Evolutionary conservation across 345 rosid species (phyloP).

Genomic region (Excoecaria agallocha): DNA sequence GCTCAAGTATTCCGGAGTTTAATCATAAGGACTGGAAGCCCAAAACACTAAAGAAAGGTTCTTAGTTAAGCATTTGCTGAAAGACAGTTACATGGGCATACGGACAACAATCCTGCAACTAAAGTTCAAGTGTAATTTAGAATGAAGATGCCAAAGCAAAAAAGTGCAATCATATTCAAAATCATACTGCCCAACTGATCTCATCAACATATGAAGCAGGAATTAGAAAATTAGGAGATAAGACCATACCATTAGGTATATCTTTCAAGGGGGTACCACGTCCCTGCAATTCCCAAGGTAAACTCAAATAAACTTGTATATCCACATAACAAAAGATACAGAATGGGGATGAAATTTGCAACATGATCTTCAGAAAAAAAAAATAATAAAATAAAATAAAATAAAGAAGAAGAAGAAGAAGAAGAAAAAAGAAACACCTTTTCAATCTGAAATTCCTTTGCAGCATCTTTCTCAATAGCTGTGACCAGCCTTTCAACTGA

Average conservation of each 20-base stretch:
- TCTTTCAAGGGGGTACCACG: conserved; percentile 81
- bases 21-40: background rate
- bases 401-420: no score
- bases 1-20: background rate
- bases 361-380: conserved; percentile 2
- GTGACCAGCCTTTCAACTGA: conserved; percentile 95
- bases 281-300: conserved; percentile 60
- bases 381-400: no score
- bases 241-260: conserved; percentile 79
- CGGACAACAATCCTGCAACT: background rate
- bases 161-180: background rate
- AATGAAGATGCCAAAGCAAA: background rate
- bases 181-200: background rate
- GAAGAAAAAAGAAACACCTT: no score
- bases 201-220: background rate
- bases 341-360: background rate
- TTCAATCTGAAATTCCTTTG: conserved; percentile 64
- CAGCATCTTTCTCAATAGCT: conserved; percentile 62
- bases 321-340: background rate
- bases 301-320: conserved; percentile 18
- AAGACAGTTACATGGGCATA: background rate
- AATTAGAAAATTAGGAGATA: background rate
- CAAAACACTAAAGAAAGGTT: background rate
- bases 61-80: background rate
- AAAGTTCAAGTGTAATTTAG: background rate